Percentiles rank a stretch among this genome's conserved stretches.
Evolutionary conservation across 768 basidiomycete genomes (phyloP).

Genomic region (Dictyophora rubrovolvata): DNA sequence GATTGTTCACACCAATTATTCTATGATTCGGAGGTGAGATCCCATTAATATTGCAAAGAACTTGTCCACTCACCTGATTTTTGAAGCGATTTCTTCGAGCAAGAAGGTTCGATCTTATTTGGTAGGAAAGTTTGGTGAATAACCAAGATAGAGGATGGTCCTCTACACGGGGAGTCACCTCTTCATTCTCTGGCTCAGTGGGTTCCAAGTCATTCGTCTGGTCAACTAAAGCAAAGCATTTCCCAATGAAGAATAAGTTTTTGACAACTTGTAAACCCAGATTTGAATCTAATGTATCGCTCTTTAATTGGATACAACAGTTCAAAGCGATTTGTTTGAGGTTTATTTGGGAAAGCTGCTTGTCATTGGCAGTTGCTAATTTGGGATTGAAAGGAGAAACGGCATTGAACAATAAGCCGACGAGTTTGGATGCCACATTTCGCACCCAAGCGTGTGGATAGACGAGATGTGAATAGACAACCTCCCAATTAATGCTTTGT

Average conservation of each 20-base stretch:
- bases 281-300: conserved; percentile 61
- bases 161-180: conserved; percentile 18
- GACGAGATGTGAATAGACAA: conserved; percentile 54
- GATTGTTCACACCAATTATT: conserved; percentile 78
- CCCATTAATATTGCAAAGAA: neutral
- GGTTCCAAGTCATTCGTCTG: conserved; percentile 13
- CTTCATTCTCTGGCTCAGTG: conserved; percentile 23
- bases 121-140: conserved; percentile 89
- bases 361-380: conserved; percentile 18
- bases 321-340: conserved; percentile 69
- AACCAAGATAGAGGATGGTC: conserved; percentile 74
- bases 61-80: conserved; percentile 26
- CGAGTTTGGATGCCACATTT: conserved; percentile 61
- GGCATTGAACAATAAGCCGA: conserved; percentile 57
- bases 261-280: conserved; percentile 83
- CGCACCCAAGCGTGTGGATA: conserved; percentile 97
- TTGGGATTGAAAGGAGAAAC: conserved; percentile 35
- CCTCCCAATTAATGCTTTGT: conserved; percentile 39
- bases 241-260: conserved; percentile 87
- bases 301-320: conserved; percentile 68
- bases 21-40: conserved; percentile 27
- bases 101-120: conserved; percentile 67
- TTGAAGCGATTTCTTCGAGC: conserved; percentile 47
- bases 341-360: conserved; percentile 41
- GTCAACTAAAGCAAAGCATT: conserved; percentile 47